Percentiles rank a stretch among this genome's conserved stretches.
Conservation (phyloP, 2,329 filamentous ascomycete species). For the Fusarium sp. region DNA sequence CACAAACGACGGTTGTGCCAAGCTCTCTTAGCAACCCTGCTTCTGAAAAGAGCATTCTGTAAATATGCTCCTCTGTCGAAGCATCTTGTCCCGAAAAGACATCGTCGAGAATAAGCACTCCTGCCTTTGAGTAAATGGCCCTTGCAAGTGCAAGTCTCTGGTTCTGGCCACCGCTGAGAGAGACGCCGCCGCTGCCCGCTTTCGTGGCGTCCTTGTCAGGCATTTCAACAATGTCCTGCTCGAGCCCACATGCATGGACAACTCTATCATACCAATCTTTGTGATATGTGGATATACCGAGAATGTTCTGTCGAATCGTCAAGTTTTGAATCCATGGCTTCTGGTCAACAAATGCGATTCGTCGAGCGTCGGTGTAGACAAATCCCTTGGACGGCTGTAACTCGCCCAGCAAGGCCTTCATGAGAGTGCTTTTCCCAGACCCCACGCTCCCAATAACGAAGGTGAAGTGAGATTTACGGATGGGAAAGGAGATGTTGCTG, state of each 20-base stretch:
- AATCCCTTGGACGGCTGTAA: constrained; percentile 1
- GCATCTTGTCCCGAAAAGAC: constrained; percentile 44
- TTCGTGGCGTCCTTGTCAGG: constrained; percentile 13
- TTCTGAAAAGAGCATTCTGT: not conserved
- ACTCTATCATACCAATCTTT: constrained; percentile 10
- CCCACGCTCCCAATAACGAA: constrained; percentile 14
- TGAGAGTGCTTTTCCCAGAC: constrained; percentile 5
- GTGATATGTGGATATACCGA: not conserved
- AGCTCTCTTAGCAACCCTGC: not conserved
- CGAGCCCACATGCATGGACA: not conserved
- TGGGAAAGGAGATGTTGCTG: not conserved
- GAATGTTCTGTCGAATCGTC: constrained; percentile 12
- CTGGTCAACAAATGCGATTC: constrained; percentile 13
- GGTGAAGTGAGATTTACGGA: constrained; percentile 10
- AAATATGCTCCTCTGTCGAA: constrained; percentile 18
- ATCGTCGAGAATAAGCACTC: constrained; percentile 47
- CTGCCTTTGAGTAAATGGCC: constrained; percentile 35
- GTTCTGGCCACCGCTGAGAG: constrained; percentile 49
- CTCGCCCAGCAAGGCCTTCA: constrained; percentile 16
- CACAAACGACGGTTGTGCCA: constrained; percentile 3
- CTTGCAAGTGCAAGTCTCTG: constrained; percentile 43
- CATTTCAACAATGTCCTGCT: constrained; percentile 7
- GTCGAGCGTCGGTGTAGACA: not conserved
- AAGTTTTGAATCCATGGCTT: constrained; percentile 16
- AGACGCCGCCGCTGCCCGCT: constrained; percentile 48